Base-by-base conservation (phyloP, 805 yeast species). In the Saturnispora bothae region DNA sequence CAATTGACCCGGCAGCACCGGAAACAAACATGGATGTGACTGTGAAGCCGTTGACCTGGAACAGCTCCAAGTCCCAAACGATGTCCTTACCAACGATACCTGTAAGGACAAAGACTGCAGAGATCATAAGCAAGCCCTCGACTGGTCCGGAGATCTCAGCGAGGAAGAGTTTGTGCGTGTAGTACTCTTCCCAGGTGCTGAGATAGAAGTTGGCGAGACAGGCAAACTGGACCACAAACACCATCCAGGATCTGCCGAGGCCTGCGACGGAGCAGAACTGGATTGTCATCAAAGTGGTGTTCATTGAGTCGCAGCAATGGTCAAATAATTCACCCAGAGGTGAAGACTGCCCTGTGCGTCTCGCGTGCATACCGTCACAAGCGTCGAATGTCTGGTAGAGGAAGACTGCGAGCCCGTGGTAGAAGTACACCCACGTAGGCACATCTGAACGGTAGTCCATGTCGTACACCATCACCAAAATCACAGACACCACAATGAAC, bases 361-460 rank as follows among this genome's bases (percentile, higher is more conserved):
- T 76, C 18, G 96, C 96, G 57, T 88, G 97, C 46, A 82, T 72
- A 4, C 97, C 97, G 59, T 88, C 97, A 59, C 95, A 83, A 0
- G 95, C 95, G 58, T 88, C 97, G 57, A 88, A 85, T 0, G 96
- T 88, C 57, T 88, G 97, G 58, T 88, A 88, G 69, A 86, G 64
- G 54, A 88, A 86, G 47, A 88, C 61, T 5, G 94, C 89, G 44
- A 82, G 53, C 0, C 94, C 96, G 55, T 83, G 83, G 32, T 78
- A 63, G 47, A 72, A 70, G 54, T 81, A 83, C 14, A 78, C 70
- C 94, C 94, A 83, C 25, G 69, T 57, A 5, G 97, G 96, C 10
- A 71, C 65, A 3, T 64, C 65, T n/a, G 51, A 53, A 33, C 73
- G 59, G 42, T 84, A 66, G 39, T 68, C 61, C 3, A 95, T 94